phyloP scores from a whole-genome alignment of 2,329 filamentous ascomycete genomes.

The Calonectria pauciramosa region DNA sequence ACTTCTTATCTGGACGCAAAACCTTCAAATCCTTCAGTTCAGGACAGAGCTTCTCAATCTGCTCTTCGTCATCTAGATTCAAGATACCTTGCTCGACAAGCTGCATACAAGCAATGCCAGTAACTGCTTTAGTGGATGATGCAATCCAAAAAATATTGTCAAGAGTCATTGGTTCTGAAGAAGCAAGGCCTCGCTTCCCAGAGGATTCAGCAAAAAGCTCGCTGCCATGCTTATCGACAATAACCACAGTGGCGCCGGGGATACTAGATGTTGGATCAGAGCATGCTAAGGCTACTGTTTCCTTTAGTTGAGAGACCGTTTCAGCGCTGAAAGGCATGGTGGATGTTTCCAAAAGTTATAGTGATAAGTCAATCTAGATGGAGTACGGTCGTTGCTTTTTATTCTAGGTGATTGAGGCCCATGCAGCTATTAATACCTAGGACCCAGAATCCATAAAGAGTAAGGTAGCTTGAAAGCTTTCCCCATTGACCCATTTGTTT shows the following conservation, averaged over 20 bases:
- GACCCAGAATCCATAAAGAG: neutral
- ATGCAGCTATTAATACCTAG: conserved; percentile 12
- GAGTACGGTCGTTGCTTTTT: no score
- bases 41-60: conserved; percentile 62
- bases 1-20: conserved; percentile 52
- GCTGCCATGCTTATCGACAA: conserved; percentile 62
- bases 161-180: conserved; percentile 66
- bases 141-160: conserved; percentile 74
- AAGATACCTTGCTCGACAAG: conserved; percentile 66
- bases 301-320: conserved; percentile 30
- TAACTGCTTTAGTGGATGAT: conserved; percentile 70
- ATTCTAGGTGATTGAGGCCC: neutral
- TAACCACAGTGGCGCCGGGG: conserved; percentile 60
- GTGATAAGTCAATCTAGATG: neutral
- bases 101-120: conserved; percentile 68
- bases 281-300: conserved; percentile 53
- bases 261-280: conserved; percentile 55
- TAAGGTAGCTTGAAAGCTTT: neutral
- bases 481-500: neutral
- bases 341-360: neutral
- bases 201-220: conserved; percentile 63
- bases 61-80: conserved; percentile 61
- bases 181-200: conserved; percentile 59
- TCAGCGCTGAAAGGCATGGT: conserved; percentile 37
- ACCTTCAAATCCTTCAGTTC: conserved; percentile 64